These are phyloP conservation scores for Quercus robur DNA, from an alignment of 306 rosid genomes.

Conservation along the genomic window DNA sequence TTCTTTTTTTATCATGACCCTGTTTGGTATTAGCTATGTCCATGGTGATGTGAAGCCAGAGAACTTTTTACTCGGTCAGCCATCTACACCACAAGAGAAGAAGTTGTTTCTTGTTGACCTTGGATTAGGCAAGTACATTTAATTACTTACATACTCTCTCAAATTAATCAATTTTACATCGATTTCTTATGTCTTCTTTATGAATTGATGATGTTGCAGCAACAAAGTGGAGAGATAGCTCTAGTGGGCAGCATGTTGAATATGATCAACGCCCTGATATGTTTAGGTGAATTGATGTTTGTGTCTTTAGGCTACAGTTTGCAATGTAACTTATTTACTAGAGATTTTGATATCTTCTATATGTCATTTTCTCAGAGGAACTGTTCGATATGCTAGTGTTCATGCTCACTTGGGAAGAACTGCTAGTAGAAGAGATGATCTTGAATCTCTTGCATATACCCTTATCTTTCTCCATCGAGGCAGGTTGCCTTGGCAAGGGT, in stretches of 20 bases:
- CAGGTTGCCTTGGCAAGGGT: conserved; percentile 94
- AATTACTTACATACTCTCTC: neutral
- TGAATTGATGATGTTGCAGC: conserved; percentile 46
- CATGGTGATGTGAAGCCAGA: conserved; percentile 99
- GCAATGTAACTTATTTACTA: neutral
- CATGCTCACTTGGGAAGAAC: conserved; percentile 98
- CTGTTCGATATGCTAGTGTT: conserved; percentile 96
- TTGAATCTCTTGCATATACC: conserved; percentile 93
- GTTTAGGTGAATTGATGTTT: conserved; percentile 58
- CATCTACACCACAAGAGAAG: conserved; percentile 84
- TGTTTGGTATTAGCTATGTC: conserved; percentile 58
- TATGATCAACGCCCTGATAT: conserved; percentile 97
- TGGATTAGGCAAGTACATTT: conserved; percentile 69
- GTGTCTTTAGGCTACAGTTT: neutral
- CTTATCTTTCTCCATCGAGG: conserved; percentile 88
- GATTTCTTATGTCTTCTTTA: conserved; percentile 5
- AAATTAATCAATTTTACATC: conserved; percentile 2
- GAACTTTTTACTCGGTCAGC: conserved; percentile 96
- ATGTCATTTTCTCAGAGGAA: conserved; percentile 51
- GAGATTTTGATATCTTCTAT: neutral
- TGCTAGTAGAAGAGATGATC: conserved; percentile 95
- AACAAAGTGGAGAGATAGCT: conserved; percentile 82
- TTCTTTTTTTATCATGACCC: neutral
- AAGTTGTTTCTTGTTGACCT: conserved; percentile 93
- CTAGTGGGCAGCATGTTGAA: conserved; percentile 80